A percentile compares a stretch with the other conserved stretches of the same genome.
Evolutionary conservation across 192 early-diverging fungal genomes (phyloP).

Genomic region (Gamsiella multidivaricata): DNA sequence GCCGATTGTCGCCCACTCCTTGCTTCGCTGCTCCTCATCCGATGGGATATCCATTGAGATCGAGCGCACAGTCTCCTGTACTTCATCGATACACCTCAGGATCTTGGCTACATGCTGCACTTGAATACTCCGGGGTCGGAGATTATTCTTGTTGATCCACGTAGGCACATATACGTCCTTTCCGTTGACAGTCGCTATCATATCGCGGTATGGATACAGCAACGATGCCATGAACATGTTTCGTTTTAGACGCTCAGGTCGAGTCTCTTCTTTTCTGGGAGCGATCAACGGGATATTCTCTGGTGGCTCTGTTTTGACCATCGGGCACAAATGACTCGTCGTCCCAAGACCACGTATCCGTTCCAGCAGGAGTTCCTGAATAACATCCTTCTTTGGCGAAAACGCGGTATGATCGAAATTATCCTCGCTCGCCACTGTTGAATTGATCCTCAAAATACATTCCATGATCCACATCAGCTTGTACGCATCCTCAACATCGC

Average conservation of each 20-base stretch:
- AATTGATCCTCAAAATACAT: conserved; percentile 52
- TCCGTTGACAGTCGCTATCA: conserved; percentile 54
- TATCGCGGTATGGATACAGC: conserved; percentile 62
- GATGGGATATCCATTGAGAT: background rate
- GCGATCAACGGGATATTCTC: conserved; percentile 21
- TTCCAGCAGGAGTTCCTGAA: conserved; percentile 11
- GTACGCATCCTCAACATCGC: conserved; percentile 39
- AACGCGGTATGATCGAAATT: conserved; percentile 26
- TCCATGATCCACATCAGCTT: conserved; percentile 54
- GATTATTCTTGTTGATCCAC: conserved; percentile 61
- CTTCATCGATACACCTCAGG: conserved; percentile 16
- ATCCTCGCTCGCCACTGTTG: conserved; percentile 9
- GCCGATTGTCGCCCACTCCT: conserved; percentile 48
- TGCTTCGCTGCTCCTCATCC: background rate
- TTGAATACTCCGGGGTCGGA: conserved; percentile 59
- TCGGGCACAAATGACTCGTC: conserved; percentile 13
- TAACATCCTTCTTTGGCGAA: conserved; percentile 7
- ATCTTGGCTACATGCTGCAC: conserved; percentile 38
- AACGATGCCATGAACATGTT: conserved; percentile 63
- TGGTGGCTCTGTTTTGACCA: conserved; percentile 4
- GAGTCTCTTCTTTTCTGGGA: conserved; percentile 9
- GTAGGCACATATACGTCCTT: conserved; percentile 50
- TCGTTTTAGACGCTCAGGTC: conserved; percentile 19
- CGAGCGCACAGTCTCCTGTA: background rate
- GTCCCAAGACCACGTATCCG: conserved; percentile 1